These are phyloP conservation scores for Raffaelea ambrosiae DNA, from an alignment of 2,329 filamentous ascomycete species.

Conservation along the genomic window DNA sequence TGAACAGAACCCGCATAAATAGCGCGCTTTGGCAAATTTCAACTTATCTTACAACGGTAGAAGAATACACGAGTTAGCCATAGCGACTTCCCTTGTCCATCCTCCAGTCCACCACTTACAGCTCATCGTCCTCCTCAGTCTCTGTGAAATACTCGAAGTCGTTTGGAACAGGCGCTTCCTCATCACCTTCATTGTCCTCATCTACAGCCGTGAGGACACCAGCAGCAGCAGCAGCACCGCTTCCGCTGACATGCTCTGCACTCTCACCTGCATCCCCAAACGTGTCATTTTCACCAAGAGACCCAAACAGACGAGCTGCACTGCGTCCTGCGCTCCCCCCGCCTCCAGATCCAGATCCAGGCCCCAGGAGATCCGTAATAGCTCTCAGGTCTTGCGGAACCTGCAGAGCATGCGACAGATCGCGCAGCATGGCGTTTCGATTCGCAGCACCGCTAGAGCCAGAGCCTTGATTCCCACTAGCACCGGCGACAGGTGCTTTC, in stretches of 20 bases:
- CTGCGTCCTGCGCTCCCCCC: slow-evolving; percentile 9
- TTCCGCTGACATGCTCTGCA: slow-evolving; percentile 19
- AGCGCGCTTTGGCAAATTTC: too few species aligned
- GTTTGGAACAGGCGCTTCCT: slow-evolving; percentile 60
- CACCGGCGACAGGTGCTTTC: slow-evolving; percentile 46
- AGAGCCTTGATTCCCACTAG: slow-evolving; percentile 8
- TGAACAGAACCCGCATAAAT: too few species aligned
- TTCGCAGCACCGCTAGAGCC: slow-evolving; percentile 10
- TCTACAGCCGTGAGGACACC: slow-evolving; percentile 81
- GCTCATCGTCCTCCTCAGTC: slow-evolving; percentile 36
- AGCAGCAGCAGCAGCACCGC: slow-evolving; percentile 62
- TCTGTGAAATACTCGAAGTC: slow-evolving; percentile 77
- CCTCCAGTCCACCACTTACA: too few species aligned
- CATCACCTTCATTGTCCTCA: slow-evolving; percentile 67
- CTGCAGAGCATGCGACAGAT: slow-evolving; percentile 9
- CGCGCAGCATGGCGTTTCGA: slow-evolving; percentile 8
- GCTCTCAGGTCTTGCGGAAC: slow-evolving; percentile 22
- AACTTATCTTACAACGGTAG: too few species aligned
- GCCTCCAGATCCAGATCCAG: slow-evolving; percentile 10
- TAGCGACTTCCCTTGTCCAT: too few species aligned
- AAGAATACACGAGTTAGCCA: too few species aligned
- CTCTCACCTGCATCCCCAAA: slow-evolving; percentile 7
- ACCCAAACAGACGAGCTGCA: slow-evolving; percentile 13
- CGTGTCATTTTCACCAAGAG: slow-evolving; percentile 6
- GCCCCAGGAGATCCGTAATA: slow-evolving; percentile 34